Base-by-base conservation (phyloP, 495 filamentous ascomycete species). In the Annulohypoxylon moriforme region DNA sequence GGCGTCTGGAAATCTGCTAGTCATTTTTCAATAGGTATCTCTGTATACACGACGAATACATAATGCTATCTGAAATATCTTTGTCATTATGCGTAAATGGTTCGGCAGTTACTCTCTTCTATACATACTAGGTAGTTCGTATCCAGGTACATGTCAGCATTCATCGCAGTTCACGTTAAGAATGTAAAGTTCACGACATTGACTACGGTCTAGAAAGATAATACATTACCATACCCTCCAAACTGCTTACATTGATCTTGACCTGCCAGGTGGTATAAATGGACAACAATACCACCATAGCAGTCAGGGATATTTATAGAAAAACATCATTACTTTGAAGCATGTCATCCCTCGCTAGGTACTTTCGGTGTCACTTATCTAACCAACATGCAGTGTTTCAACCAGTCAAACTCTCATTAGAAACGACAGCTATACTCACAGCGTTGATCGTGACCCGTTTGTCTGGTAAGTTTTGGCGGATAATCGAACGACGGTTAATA, bases 381-480 rank as follows among this genome's bases (percentile, higher is more conserved):
- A n/a, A 20, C n/a, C 7, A 24, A 10, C 11, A 33, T 20, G 4
- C 2, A 7, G 20, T 25, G 3, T 4, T 18, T 46, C 1, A 18
- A 52, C 36, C 33, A 49, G 27, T 57, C 22, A 46, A 20, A 69
- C 50, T 24, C 25, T 9, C 20, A n/a, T 44, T 3, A 34, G 22
- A 16, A 52, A 42, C 29, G 24, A 52, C 53, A 42, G 27, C 29
- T 16, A 63, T 7, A 16, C 11, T 40, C 8, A 58, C 40, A 11
- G 29, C 16, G 50, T 67, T 67, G 27, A 63, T 56, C 69, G n/a
- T 62, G 36, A 68, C 38, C 62, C 44, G 24, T 60, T 63, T 61
- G 40, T 59, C 18, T 67, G 62, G 64, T 59, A 67, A 67, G 49
- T 67, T 52, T 64, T 33, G 25, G 61, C 68, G 63, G 62, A 56